Base-by-base conservation (phyloP, 495 filamentous ascomycete species). In the Neurospora sp. region DNA sequence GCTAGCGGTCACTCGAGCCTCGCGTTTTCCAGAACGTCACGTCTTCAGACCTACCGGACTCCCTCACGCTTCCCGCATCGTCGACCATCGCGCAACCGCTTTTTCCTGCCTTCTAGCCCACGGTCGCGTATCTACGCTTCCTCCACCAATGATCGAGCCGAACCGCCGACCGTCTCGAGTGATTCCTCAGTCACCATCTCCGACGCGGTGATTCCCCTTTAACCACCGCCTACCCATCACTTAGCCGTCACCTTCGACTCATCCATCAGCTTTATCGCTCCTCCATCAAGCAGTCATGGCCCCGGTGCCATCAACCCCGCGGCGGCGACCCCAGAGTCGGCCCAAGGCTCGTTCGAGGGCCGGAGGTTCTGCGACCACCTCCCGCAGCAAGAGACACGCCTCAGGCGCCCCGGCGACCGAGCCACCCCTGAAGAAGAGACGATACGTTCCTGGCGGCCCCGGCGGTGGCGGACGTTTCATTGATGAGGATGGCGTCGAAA, bases 381-480 rank as follows among this genome's bases (percentile, higher is more conserved):
- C 81, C 73, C 83, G 84, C 75, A 79, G 81, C 78, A 81, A 78
- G 59, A 79, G 83, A 69, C 71, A 74, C 27, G 79, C 74, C 16
- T 73, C 78, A 71, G 83, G 83, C 40, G 81, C 77, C 37, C 79
- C 83, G 31, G 84, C 85, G 23, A 85, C 85, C 2, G 87, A 89
- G 74, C 87, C 86, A n/a, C 85, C 86, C 16, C 79, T 78, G 0
- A 88, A 88, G 80, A 83, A 84, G 72, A 80, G 85, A 73, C 81
- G 83, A 72, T 95, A 94, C 79, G 86, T 94, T 40, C 92, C 93
- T 54, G 92, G 91, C 73, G 92, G 92, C 37, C 90, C 92, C 41
- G 91, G 92, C n/a, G 93, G 92, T 72, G 91, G 92, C 72, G 92
- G 92, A 35, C 84, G 93, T 74, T 94, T 92, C 76, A 84, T 92